Conservation (phyloP, 495 filamentous ascomycete species). For the Amniculicola lignicola region DNA sequence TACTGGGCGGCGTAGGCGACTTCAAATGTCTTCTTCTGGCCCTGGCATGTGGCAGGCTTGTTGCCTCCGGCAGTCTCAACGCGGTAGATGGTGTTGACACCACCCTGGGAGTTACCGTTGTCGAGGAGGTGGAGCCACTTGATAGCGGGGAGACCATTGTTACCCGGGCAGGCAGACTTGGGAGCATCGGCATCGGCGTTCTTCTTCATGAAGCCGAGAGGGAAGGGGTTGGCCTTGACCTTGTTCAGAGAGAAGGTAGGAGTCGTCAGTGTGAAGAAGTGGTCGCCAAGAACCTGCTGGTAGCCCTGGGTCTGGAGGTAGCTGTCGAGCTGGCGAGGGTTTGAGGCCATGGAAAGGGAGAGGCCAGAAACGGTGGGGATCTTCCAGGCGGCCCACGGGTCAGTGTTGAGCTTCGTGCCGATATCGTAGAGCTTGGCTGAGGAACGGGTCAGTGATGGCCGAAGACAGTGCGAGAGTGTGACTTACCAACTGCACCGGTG, state of each 20-base stretch:
- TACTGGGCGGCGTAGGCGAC: conserved; percentile 34
- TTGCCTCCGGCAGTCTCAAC: conserved; percentile 35
- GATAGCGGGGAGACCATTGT: conserved; percentile 21
- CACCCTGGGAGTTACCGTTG: conserved; percentile 16
- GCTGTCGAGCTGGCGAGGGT: background rate
- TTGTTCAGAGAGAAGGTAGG: conserved; percentile 29
- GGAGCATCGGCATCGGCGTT: conserved; percentile 25
- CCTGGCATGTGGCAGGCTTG: conserved; percentile 23
- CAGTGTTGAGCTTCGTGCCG: conserved; percentile 23
- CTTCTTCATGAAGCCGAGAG: conserved; percentile 26
- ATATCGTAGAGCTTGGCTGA: conserved; percentile 32
- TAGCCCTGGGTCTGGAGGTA: conserved; percentile 23
- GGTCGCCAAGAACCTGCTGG: conserved; percentile 25
- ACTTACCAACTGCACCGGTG: conserved; percentile 29
- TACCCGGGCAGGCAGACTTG: conserved; percentile 18
- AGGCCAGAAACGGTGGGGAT: conserved; percentile 26
- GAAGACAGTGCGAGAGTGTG: background rate
- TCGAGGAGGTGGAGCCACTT: conserved; percentile 30
- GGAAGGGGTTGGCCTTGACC: conserved; percentile 16
- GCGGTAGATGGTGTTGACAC: conserved; percentile 33
- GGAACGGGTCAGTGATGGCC: background rate
- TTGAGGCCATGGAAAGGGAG: conserved; percentile 14
- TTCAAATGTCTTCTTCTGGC: conserved; percentile 11
- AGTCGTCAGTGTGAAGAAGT: conserved; percentile 29
- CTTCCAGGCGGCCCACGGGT: conserved; percentile 24